Conservation (phyloP, 495 filamentous ascomycete genomes). For the Xylaria acuta region DNA sequence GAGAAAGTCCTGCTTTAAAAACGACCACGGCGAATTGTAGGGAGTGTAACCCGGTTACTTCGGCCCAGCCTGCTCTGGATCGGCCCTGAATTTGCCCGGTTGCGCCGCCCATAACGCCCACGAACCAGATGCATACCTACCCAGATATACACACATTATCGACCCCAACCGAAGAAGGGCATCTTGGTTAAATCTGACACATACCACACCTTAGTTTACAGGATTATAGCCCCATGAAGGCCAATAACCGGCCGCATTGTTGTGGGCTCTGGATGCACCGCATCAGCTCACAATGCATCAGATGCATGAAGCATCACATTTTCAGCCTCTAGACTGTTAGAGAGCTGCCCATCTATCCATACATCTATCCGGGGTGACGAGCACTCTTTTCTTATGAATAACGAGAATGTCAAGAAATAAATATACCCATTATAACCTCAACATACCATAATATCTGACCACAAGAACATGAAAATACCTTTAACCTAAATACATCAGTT, state of each 20-base stretch:
- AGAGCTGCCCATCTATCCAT: neutral
- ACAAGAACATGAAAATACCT: neutral
- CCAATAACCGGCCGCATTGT: neutral
- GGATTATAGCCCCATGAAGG: neutral
- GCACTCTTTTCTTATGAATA: neutral
- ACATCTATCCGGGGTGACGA: neutral
- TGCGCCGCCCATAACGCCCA: neutral
- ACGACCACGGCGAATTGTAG: neutral
- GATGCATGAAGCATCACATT: conserved; percentile 14
- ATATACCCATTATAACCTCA: neutral
- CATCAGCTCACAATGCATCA: conserved; percentile 6
- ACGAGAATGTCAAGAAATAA: neutral
- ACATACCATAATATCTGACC: no score
- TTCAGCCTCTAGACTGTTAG: conserved; percentile 6
- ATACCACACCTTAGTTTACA: neutral
- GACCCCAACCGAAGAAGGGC: neutral
- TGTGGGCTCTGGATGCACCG: conserved; percentile 3
- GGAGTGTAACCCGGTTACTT: neutral
- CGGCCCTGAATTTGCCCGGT: neutral
- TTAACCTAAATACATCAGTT: neutral
- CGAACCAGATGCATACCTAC: conserved; percentile 4
- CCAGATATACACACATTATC: neutral
- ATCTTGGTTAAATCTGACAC: conserved; percentile 19
- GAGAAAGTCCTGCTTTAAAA: neutral
- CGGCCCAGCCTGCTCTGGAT: conserved; percentile 3